phyloP scores from a whole-genome alignment of 1,139 yeast species.

The Blastobotrys serpentis region DNA sequence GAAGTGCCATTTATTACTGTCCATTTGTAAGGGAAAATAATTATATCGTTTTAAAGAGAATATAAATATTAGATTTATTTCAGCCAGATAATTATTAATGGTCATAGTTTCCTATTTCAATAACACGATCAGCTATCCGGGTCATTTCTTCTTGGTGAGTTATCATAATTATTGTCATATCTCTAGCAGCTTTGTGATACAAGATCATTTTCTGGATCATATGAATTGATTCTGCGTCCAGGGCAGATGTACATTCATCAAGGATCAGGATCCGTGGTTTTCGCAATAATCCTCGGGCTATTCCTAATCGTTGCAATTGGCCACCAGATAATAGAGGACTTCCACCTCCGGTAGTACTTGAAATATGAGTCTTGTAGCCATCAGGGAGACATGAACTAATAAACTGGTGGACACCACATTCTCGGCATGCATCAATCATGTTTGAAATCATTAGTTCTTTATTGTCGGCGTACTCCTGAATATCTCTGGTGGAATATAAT shows the following conservation, averaged over 20 bases:
- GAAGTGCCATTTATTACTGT: constrained; percentile 79
- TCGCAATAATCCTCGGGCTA: constrained; percentile 72
- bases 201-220: constrained; percentile 38
- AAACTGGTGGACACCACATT: constrained; percentile 38
- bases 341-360: constrained; percentile 40
- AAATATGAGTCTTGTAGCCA: constrained; percentile 50
- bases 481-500: constrained; percentile 52
- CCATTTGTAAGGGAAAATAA: constrained; percentile 22
- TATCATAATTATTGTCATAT: constrained; percentile 71
- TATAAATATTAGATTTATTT: too few species aligned
- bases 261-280: constrained; percentile 59
- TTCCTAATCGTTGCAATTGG: constrained; percentile 81
- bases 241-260: constrained; percentile 75
- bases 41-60: background rate
- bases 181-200: constrained; percentile 54
- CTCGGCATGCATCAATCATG: constrained; percentile 27
- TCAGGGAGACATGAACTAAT: constrained; percentile 33
- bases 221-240: constrained; percentile 59
- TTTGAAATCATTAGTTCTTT: constrained; percentile 38
- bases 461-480: constrained; percentile 18
- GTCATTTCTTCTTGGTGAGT: constrained; percentile 87
- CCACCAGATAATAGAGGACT: constrained; percentile 65
- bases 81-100: too few species aligned
- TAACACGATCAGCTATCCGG: constrained; percentile 36
- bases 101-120: too few species aligned